phyloP scores from a whole-genome alignment of 768 basidiomycete genomes.

The Mycena belliarum region DNA sequence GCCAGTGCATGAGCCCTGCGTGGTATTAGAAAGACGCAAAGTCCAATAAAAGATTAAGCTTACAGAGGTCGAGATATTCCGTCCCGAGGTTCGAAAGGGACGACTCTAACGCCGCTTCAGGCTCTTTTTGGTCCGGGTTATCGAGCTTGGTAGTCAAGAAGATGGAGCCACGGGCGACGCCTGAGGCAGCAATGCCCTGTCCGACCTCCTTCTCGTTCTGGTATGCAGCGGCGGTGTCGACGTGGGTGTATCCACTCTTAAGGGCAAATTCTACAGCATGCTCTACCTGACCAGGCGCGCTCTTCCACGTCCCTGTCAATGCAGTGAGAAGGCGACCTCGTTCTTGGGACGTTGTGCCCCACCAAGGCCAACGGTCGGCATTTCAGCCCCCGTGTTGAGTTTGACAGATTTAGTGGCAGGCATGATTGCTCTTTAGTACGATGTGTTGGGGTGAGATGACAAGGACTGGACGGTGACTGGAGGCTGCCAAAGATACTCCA shows the following conservation, averaged over 20 bases:
- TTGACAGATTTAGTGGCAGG: constrained; percentile 50
- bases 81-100: constrained; percentile 73
- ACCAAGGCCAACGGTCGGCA: constrained; percentile 77
- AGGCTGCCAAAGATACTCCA: too few relatives aligned
- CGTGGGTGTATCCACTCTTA: constrained; percentile 70
- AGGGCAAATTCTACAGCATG: constrained; percentile 76
- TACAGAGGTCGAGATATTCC: constrained; percentile 80
- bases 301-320: constrained; percentile 74
- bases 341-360: constrained; percentile 10
- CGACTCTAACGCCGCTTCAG: constrained; percentile 61
- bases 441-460: too few relatives aligned
- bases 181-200: constrained; percentile 72
- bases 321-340: neutral
- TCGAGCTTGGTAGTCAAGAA: constrained; percentile 81
- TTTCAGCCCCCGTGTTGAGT: constrained; percentile 76
- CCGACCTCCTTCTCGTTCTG: constrained; percentile 83
- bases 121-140: constrained; percentile 60
- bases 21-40: neutral
- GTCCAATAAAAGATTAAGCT: constrained; percentile 19
- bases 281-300: constrained; percentile 66
- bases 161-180: constrained; percentile 68
- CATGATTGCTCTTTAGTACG: constrained; percentile 36
- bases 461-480: too few relatives aligned
- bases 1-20: constrained; percentile 81
- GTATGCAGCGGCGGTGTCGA: constrained; percentile 72